phyloP scores from a whole-genome alignment of 768 basidiomycete species.

The Gloeopeniophorella convolvens region DNA sequence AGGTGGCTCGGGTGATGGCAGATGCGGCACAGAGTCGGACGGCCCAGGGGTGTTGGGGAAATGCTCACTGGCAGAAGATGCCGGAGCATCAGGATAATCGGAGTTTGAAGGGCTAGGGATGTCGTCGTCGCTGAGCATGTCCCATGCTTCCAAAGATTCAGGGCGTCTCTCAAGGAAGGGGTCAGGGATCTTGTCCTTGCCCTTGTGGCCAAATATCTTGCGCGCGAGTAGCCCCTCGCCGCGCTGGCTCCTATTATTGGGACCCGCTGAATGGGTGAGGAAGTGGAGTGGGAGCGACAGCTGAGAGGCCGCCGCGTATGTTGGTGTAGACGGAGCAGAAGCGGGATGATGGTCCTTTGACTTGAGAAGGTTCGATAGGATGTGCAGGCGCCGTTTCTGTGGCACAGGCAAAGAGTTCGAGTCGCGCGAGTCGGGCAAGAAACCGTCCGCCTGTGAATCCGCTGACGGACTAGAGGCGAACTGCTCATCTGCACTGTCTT shows the following conservation, averaged over 20 bases:
- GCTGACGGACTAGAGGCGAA: slow-evolving; percentile 13
- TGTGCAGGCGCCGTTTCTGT: slow-evolving; percentile 15
- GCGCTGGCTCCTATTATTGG: slow-evolving; percentile 8
- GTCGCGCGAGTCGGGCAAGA: neutral
- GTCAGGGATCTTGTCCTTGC: slow-evolving; percentile 16
- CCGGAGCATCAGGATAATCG: neutral
- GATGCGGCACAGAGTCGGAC: neutral
- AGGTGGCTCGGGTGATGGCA: neutral
- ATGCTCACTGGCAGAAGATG: neutral
- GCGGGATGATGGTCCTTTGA: slow-evolving; percentile 16
- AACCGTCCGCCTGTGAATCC: slow-evolving; percentile 11
- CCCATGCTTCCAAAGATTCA: slow-evolving; percentile 19
- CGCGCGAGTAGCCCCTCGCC: slow-evolving; percentile 14
- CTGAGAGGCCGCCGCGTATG: slow-evolving; percentile 17
- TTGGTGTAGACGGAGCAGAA: slow-evolving; percentile 20
- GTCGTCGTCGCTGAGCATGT: slow-evolving; percentile 19
- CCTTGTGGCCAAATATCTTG: slow-evolving; percentile 20
- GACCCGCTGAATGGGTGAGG: slow-evolving; percentile 15
- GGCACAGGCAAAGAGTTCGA: slow-evolving; percentile 13
- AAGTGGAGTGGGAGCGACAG: slow-evolving; percentile 18
- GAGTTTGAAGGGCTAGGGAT: no score
- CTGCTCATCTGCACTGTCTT: slow-evolving; percentile 13
- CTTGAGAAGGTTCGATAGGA: slow-evolving; percentile 15
- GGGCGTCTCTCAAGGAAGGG: slow-evolving; percentile 1
- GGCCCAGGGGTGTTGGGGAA: neutral